Evolutionary conservation across 2,329 filamentous ascomycete genomes (phyloP), one percentile per base, ranked within the genome.

Genomic region (Calonectria leucothoes): DNA sequence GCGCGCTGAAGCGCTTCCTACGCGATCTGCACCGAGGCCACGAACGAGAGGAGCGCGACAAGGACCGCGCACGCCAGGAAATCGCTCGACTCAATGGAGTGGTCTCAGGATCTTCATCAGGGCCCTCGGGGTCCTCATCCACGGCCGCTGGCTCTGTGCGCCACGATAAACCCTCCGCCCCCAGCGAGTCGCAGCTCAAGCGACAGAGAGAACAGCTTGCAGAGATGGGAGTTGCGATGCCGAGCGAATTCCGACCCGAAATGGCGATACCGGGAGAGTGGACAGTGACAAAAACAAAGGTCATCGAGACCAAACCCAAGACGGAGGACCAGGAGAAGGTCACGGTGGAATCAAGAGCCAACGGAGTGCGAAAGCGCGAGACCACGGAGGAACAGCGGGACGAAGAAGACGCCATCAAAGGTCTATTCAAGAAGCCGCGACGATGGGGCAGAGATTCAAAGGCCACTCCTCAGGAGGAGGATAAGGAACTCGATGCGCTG

Each of bases 241-340:
- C 97, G 0, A 92, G 94, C 55, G 92, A 94, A 76, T 92, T 95
- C 70, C 89, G 95, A 72, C 88, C 90, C 2, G 94, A 97, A 73
- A 92, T 98, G 91, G 95, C 96, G 6, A 92, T 98, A 87, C 93
- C 93, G 5, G 95, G 97, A 37, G 94, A 98, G 67, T 99, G 96
- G 96, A 92, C 95, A 0, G 90, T 93, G 14, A 92, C 91, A 72
- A 91, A 90, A 7, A 90, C 94, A 49, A 88, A 91, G 55, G 88
- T 91, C 5, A 84, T 93, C 27, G 85, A 88, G 17, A 86, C 88
- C 17, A 82, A 78, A 35, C 77, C 79, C 29, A 82, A 78, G 37
- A 77, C 79, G 27, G 85, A 86, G 7, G 83, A 84, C 55, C 84
- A 84, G 8, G 83, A 84, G 8, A 82, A 83, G 31, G 82, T 81